Conservation (phyloP, 1,284 basidiomycete species). For the Quambalaria eucalypti region DNA sequence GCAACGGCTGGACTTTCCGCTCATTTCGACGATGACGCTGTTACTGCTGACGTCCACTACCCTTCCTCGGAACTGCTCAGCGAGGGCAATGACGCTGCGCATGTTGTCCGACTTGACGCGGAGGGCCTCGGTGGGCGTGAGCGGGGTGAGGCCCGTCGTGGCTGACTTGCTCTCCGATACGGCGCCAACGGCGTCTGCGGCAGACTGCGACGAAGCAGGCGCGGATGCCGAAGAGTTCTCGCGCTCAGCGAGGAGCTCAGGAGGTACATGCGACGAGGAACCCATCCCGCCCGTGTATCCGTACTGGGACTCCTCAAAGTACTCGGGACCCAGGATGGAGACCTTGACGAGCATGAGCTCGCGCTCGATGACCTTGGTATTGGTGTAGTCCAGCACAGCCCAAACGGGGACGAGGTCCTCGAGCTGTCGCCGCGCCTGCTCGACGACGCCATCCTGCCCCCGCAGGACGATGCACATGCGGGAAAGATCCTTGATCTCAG, state of each 20-base stretch:
- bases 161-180: conserved; percentile 3
- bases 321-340: conserved; percentile 93
- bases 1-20: conserved; percentile 80
- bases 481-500: conserved; percentile 91
- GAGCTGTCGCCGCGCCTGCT: conserved; percentile 59
- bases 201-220: too few relatives aligned
- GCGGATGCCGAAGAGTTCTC: conserved; percentile 12
- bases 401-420: conserved; percentile 46
- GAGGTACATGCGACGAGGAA: conserved; percentile 8
- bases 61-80: conserved; percentile 80
- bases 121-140: conserved; percentile 67
- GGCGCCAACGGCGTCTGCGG: conserved; percentile 5
- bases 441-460: conserved; percentile 94
- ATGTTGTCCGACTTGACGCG: conserved; percentile 83
- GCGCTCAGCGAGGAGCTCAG: conserved; percentile 33
- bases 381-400: conserved; percentile 46
- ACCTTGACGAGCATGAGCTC: conserved; percentile 83
- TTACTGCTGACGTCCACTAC: conserved; percentile 92
- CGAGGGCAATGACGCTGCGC: conserved; percentile 71
- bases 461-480: conserved; percentile 96
- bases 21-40: conserved; percentile 87
- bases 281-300: conserved; percentile 6
- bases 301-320: conserved; percentile 59
- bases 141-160: conserved; percentile 50
- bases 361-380: conserved; percentile 62